Evolutionary conservation across 2,329 filamentous ascomycete genomes (phyloP).

Genomic region (Colletotrichum eremochloae): DNA sequence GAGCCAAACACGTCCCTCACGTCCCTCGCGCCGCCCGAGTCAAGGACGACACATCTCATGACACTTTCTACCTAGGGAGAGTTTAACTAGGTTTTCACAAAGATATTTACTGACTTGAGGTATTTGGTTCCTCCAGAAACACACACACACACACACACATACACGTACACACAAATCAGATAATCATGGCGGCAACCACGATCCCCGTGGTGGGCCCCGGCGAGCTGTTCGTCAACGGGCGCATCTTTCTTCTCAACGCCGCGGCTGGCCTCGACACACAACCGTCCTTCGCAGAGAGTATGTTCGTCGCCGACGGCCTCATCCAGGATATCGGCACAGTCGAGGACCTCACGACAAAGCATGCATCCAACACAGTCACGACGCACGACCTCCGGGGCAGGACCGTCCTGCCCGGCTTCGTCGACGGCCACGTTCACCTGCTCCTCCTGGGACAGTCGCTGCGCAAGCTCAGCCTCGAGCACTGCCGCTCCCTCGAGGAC

Average conservation of each 20-base stretch:
- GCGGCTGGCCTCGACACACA: conserved; percentile 33
- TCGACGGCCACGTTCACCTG: conserved; percentile 70
- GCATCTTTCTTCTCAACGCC: conserved; percentile 41
- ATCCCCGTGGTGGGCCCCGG: not conserved
- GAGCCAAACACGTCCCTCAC: conserved; percentile 4
- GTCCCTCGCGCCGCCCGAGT: conserved; percentile 5
- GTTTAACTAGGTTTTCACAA: not conserved
- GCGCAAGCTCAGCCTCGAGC: conserved; percentile 62
- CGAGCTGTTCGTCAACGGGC: conserved; percentile 42
- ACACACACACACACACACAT: too few species aligned
- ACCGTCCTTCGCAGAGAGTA: conserved; percentile 42
- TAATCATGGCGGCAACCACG: not conserved
- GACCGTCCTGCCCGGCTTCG: conserved; percentile 66
- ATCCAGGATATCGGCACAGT: conserved; percentile 37
- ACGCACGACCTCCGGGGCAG: conserved; percentile 47
- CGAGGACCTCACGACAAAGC: conserved; percentile 10
- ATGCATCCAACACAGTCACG: not conserved
- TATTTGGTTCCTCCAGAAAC: too few species aligned
- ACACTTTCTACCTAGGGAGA: not conserved
- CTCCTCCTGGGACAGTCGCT: conserved; percentile 67
- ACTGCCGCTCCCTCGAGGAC: conserved; percentile 62
- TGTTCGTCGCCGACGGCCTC: conserved; percentile 42
- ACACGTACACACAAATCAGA: not conserved
- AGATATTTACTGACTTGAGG: not conserved
- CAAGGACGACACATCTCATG: conserved; percentile 9